phyloP scores from a whole-genome alignment of 2,329 filamentous ascomycete species.

The Plectosphaerella plurivora region DNA sequence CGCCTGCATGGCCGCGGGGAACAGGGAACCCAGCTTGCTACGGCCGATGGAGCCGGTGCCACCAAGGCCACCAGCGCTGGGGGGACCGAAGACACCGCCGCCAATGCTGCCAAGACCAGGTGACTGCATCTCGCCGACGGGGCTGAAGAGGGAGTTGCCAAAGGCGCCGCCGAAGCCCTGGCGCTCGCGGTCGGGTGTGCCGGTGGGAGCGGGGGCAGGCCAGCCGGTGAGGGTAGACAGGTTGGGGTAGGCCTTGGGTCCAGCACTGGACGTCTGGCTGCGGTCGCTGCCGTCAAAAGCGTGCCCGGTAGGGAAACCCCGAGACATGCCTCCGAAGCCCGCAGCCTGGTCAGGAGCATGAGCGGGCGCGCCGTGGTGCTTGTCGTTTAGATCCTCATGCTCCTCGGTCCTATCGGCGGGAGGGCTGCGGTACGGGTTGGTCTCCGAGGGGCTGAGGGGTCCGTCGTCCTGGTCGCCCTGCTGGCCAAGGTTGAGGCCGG shows the following conservation, averaged over 20 bases:
- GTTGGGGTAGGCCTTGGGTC: slow-evolving; percentile 67
- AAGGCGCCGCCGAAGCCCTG: slow-evolving; percentile 51
- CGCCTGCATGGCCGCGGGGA: slow-evolving; percentile 84
- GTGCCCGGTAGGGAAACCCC: slow-evolving; percentile 41
- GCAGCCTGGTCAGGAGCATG: slow-evolving; percentile 40
- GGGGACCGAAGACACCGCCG: slow-evolving; percentile 64
- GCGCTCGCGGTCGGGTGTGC: slow-evolving; percentile 64
- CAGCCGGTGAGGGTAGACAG: slow-evolving; percentile 61
- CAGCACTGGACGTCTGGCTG: slow-evolving; percentile 87
- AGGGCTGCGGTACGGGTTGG: slow-evolving; percentile 93
- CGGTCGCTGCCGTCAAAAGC: slow-evolving; percentile 74
- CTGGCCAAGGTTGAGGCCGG: slow-evolving; percentile 52
- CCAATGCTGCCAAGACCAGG: slow-evolving; percentile 65
- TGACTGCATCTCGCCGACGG: slow-evolving; percentile 67
- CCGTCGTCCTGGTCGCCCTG: slow-evolving; percentile 59
- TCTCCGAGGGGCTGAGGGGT: slow-evolving; percentile 85
- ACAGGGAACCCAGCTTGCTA: slow-evolving; percentile 82
- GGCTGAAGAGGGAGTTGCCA: slow-evolving; percentile 75
- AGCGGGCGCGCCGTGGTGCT: slow-evolving; percentile 45
- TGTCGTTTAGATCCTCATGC: slow-evolving; percentile 50
- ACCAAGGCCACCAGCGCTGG: slow-evolving; percentile 47
- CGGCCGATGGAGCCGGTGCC: slow-evolving; percentile 66
- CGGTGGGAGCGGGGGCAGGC: slow-evolving; percentile 55
- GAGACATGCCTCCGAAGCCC: slow-evolving; percentile 50
- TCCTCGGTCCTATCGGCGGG: slow-evolving; percentile 66